Base-by-base conservation (phyloP, 2,329 filamentous ascomycete genomes). In the Fusarium sororula region DNA sequence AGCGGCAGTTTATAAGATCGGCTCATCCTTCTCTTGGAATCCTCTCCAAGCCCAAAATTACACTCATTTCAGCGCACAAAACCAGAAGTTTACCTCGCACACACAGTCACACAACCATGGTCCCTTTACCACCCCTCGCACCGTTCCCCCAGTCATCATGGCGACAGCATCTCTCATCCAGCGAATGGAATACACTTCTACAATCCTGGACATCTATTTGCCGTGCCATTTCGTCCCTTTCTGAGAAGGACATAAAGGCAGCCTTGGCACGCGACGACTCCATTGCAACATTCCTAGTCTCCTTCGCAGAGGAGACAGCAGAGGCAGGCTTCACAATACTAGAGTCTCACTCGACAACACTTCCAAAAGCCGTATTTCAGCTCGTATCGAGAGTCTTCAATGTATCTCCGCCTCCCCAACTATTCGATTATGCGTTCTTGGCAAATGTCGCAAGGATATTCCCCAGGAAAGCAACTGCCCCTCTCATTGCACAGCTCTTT, bases 161-260 rank as follows among this genome's bases (percentile, higher is more conserved):
- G 84, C 90, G 91, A 78, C 88, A 89, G 74, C 88, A 88, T 75
- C 88, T 98, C 68, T 85, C 87, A 44, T 83, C 90, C 7, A 83
- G 87, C 57, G 94, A 98, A 82, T 98, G 95, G 95, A 87, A 92
- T 73, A 86, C 89, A 38, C 94, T 93, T 80, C 84, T 97, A 53
- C 89, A 93, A 72, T 91, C 94, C 41, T 98, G 94, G 94, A 84
- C 91, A 24, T 84, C 89, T 17, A 86, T 98, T 12, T 84, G 90
- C 12, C 87, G 91, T 60, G 87, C 91, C 6, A 89, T 95, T 72
- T 82, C 96, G 37, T 85, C 88, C 20, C 82, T 93, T 0, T 77
- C 88, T 0, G 86, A 90, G 12, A 78, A 86, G 3, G 84, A 90
- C 1, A 93, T 96, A 70, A 74, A 80, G 53, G 79, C 81, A 41